Evolutionary conservation across 768 basidiomycete genomes (phyloP).

Genomic region (Tylopilus subfusipes): DNA sequence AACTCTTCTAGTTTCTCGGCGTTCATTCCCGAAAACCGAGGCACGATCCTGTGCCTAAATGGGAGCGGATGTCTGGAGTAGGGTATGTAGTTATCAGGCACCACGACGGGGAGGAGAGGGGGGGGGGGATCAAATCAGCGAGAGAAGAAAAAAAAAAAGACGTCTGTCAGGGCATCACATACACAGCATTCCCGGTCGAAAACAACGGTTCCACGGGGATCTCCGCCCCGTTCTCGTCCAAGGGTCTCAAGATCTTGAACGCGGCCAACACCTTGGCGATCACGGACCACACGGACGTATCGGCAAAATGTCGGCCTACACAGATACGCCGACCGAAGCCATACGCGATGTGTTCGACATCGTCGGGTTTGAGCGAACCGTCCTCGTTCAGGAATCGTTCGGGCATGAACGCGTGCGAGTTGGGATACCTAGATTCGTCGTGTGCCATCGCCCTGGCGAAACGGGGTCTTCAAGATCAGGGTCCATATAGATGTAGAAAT

Average conservation of each 20-base stretch:
- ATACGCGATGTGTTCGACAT: conserved; percentile 7
- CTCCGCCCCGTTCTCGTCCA: conserved; percentile 13
- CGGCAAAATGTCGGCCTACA: conserved; percentile 21
- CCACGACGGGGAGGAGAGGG: no score
- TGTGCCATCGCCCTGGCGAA: conserved; percentile 9
- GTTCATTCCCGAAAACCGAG: conserved; percentile 3
- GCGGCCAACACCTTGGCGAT: conserved; percentile 14
- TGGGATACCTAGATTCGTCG: conserved; percentile 31
- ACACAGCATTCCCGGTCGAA: conserved; percentile 1
- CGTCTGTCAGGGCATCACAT: background rate
- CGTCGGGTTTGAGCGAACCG: conserved; percentile 13
- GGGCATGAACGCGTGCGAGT: conserved; percentile 35
- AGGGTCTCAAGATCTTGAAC: conserved; percentile 9
- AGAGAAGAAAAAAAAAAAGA: no score
- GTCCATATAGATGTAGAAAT: background rate
- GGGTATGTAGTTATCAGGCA: background rate
- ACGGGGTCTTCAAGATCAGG: background rate
- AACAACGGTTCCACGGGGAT: conserved; percentile 6
- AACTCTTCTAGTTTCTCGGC: background rate
- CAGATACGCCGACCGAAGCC: conserved; percentile 28
- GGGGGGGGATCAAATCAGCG: no score
- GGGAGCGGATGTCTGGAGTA: conserved; percentile 5
- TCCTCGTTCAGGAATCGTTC: conserved; percentile 37
- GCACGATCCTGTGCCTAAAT: conserved; percentile 4
- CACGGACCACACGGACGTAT: conserved; percentile 15